These are phyloP conservation scores for Puccinia novopanici DNA, from an alignment of 1,284 basidiomycete species.

Conservation along the genomic window DNA sequence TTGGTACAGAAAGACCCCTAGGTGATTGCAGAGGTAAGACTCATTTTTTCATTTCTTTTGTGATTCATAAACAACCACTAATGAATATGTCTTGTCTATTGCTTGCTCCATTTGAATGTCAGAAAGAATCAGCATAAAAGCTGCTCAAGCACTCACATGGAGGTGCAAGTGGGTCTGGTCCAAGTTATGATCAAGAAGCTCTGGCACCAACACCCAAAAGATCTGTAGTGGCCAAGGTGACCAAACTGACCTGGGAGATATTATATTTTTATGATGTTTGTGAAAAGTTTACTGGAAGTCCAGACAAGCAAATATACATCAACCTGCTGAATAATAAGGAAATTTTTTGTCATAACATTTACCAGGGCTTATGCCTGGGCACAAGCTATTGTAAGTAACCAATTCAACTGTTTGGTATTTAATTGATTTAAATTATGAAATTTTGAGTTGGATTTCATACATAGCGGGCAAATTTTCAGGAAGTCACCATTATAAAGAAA, in stretches of 20 bases:
- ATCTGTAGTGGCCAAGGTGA: neutral
- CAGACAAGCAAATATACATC: neutral
- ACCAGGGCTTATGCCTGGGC: neutral
- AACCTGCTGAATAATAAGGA: neutral
- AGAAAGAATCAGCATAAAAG: slow-evolving; percentile 4
- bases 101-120: neutral
- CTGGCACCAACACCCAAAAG: neutral
- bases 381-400: neutral
- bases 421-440: neutral
- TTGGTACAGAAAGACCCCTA: too few relatives aligned
- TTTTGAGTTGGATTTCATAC: neutral
- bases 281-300: neutral
- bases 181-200: neutral
- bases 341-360: slow-evolving; percentile 3
- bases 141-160: neutral
- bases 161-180: neutral
- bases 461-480: neutral
- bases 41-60: neutral
- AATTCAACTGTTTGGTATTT: neutral
- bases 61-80: too few relatives aligned
- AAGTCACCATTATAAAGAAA: neutral
- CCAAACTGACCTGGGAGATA: too few relatives aligned
- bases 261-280: neutral
- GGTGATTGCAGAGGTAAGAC: neutral
- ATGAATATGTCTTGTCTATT: too few relatives aligned